These are phyloP conservation scores for Mucor velutinosus DNA, from an alignment of 371 early-diverging fungal species.

Conservation along the genomic window DNA sequence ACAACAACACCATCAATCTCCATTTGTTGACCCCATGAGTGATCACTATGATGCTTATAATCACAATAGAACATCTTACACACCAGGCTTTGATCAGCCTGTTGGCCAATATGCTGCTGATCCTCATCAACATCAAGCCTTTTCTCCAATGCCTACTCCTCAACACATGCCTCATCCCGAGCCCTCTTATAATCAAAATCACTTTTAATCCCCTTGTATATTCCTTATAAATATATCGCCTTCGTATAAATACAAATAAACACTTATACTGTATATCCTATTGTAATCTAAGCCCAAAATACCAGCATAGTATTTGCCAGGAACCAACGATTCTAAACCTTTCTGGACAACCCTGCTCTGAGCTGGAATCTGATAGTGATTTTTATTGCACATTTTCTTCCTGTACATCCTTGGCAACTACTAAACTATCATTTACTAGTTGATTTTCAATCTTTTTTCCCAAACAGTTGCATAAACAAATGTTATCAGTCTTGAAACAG, in stretches of 20 bases:
- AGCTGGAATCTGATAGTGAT: neutral
- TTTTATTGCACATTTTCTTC: neutral
- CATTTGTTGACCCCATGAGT: constrained; percentile 5
- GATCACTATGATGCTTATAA: constrained; percentile 6
- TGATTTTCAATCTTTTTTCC: neutral
- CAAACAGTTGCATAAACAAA: neutral
- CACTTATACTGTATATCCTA: neutral
- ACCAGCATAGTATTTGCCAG: neutral
- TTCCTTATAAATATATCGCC: neutral
- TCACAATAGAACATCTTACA: constrained; percentile 6
- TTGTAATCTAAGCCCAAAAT: neutral
- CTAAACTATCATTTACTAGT: neutral
- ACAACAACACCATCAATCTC: constrained; percentile 1
- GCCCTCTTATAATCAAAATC: constrained; percentile 23
- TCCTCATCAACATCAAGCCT: neutral
- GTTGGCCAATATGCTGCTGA: constrained; percentile 14
- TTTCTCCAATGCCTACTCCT: constrained; percentile 29
- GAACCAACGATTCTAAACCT: neutral
- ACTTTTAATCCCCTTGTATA: neutral
- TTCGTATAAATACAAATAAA: neutral
- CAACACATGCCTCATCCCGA: constrained; percentile 26
- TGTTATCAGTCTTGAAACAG: neutral
- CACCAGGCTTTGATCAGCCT: constrained; percentile 13
- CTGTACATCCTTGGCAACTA: neutral
- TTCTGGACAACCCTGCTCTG: neutral